Evolutionary conservation across 495 filamentous ascomycete genomes (phyloP), one percentile per base, ranked within the genome.

Genomic region (Chaetomium fimeti): DNA sequence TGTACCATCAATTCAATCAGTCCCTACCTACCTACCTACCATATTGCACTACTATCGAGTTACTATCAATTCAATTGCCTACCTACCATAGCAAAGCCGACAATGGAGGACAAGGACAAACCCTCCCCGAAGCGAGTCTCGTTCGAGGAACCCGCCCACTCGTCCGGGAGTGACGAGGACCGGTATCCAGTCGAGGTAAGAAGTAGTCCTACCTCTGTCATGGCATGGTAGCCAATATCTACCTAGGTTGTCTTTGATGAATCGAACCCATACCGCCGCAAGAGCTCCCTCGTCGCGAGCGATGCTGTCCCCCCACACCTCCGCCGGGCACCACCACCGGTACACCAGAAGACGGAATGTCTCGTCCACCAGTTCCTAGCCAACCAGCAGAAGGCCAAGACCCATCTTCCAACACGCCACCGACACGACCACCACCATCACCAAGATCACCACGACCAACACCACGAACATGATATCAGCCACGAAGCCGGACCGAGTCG

Each of bases 311-410:
- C 69, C 7, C 68, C 80, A 5, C 71, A 70, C 58, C 74, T 80
- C n/a, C 74, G 75, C 38, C 66, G 78, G 7, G 48, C n/a, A 20
- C 80, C 81, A 55, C 79, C 80, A 54, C 80, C 28, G 4, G 15
- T 43, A 16, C 42, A 36, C 20, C 28, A 76, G 12, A 92, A 71
- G 62, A 75, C 89, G 0, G 85, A 89, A 61, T 97, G 92, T 71
- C 87, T 93, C 64, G 91, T 97, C 7, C 92, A 97, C 72, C 84
- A 88, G 24, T 82, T 97, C 9, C 85, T 97, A 32, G 89, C 88
- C 58, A 59, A 78, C 73, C 78, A 82, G 70, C 78, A 76, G 70
- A 78, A 49, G 76, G 66, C 42, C 57, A 38, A 54, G 57, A 0
- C n/a, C 16, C 27, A 18, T 22, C 16, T 13, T 48, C 27, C 45